Conservation (phyloP, 1,284 basidiomycete species). For the Pseudozyma tsukubaensis region DNA sequence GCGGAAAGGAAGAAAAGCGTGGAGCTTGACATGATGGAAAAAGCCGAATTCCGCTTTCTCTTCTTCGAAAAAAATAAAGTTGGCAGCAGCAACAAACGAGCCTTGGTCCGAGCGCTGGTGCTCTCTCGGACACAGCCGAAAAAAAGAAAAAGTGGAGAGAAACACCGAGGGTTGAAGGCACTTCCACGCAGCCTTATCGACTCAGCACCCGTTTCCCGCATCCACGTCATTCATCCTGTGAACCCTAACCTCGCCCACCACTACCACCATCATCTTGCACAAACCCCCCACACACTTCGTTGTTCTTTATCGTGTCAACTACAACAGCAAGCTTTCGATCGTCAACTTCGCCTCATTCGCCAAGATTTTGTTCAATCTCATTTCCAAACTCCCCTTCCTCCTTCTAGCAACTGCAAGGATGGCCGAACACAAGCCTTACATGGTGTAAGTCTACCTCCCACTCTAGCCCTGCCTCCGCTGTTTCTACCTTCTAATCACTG, state of each 20-base stretch:
- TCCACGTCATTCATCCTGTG: not conserved
- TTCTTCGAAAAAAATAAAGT: not conserved
- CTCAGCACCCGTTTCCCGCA: slow-evolving; percentile 3
- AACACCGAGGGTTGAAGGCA: slow-evolving; percentile 9
- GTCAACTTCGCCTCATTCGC: not conserved
- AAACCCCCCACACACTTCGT: not conserved
- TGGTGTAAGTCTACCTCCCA: slow-evolving; percentile 44
- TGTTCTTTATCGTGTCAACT: not conserved
- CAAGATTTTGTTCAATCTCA: slow-evolving; percentile 20
- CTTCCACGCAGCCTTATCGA: slow-evolving; percentile 11
- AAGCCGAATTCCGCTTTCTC: not conserved
- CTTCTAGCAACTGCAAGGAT: slow-evolving; percentile 18
- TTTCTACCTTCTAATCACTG: not conserved
- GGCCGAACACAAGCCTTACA: slow-evolving; percentile 55
- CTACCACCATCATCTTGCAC: slow-evolving; percentile 2
- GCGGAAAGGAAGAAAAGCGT: not conserved
- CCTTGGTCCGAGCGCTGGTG: slow-evolving; percentile 24
- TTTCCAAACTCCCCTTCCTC: slow-evolving; percentile 18
- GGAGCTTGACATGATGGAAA: no score
- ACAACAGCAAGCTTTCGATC: not conserved
- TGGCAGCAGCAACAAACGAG: not conserved
- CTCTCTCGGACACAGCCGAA: not conserved
- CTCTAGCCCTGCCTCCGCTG: not conserved
- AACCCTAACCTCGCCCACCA: not conserved
- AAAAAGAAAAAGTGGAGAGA: slow-evolving; percentile 5